Evolutionary conservation across 257 asterid genomes (phyloP).

Genomic region (Forsythia suspensa): DNA sequence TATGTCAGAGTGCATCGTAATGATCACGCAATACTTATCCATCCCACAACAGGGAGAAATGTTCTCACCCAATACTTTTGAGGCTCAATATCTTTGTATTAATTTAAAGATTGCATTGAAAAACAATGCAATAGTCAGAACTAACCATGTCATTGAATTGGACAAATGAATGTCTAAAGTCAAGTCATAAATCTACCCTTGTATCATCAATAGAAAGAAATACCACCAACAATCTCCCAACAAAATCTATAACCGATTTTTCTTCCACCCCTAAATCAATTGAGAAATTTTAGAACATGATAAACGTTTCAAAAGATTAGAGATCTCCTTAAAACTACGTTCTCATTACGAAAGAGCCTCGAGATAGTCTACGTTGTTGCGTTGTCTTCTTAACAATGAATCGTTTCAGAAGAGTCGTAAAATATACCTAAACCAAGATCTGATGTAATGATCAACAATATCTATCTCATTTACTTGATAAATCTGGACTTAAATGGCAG

Average conservation of each 20-base stretch:
- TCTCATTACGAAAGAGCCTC: too few relatives aligned
- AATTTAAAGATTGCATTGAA: too few relatives aligned
- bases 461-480: not conserved
- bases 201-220: not conserved
- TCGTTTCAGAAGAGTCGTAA: conserved; percentile 24
- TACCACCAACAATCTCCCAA: not conserved
- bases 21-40: too few relatives aligned
- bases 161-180: not conserved
- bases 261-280: not conserved
- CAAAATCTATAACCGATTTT: too few relatives aligned
- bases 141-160: not conserved
- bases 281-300: not conserved
- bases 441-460: not conserved
- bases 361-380: too few relatives aligned
- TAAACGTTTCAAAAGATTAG: not conserved
- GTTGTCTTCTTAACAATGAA: conserved; percentile 26
- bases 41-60: too few relatives aligned
- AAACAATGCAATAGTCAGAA: not conserved
- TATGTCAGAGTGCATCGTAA: too few relatives aligned
- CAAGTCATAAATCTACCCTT: not conserved
- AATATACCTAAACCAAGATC: conserved; percentile 20
- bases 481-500: not conserved
- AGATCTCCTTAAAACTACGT: too few relatives aligned
- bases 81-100: conserved; percentile 20
- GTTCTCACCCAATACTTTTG: too few relatives aligned